Evolutionary conservation across 345 rosid genomes (phyloP), one percentile per base, ranked within the genome.

Genomic region (Leavenworthia alabamica): DNA sequence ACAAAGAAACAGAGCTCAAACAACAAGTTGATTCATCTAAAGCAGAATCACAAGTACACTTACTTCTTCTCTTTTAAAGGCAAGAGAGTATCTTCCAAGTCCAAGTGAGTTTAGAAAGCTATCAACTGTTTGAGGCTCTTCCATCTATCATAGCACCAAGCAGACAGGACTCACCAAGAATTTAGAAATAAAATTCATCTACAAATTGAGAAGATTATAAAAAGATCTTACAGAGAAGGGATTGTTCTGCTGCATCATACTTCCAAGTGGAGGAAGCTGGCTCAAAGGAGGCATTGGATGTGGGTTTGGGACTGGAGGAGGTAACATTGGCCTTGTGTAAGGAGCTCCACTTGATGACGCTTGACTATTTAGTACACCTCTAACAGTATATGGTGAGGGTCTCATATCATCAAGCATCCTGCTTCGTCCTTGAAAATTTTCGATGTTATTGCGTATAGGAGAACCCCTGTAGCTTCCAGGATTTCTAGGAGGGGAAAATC

Each of bases 41-140:
- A 6, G 19, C 31, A 52, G 43, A 35, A n/a, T 23, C 32, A 26
- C 19, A 41, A 27, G n/a, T n/a, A 20, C 22, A 20, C 96, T 23
- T 84, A 93, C 99, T 81, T 89, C 96, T 80, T 93, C 99, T 29
- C 85, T 85, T 88, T 93, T 89, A 67, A 93, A 89, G 65, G 62
- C 55, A 66, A 81, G 72, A 42, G 75, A 80, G 75, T 83, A 93
- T 82, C 77, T 89, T 62, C 75, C 92, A 76, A 93, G 72, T 58
- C 93, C 96, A 55, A 93, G 71, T 16, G 90, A 80, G 44, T 76
- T 64, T 64, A 93, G 73, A 70, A 93, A 75, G 65, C 88, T 77
- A 71, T 89, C 97, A 67, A 93, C 96, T 49, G 96, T 83, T 52
- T 69, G 89, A 29, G 60, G 85, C 66, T 85, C 96, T 60, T 78